A percentile compares a stretch with the other conserved stretches of the same genome.
Conservation (phyloP, 345 rosid species). For the Isatis tinctoria region DNA sequence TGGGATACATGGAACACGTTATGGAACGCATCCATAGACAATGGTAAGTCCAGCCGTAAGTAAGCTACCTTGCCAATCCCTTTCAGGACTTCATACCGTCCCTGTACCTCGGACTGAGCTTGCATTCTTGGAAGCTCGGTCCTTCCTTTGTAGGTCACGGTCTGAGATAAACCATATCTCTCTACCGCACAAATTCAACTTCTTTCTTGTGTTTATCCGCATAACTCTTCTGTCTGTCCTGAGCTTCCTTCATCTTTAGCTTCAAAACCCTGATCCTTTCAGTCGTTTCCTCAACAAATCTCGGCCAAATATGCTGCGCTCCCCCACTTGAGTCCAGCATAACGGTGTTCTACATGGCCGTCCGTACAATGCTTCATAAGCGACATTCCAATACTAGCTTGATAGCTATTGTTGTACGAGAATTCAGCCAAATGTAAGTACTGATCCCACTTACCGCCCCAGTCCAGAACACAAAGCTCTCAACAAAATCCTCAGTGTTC, state of each 20-base stretch:
- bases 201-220: background rate
- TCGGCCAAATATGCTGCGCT: background rate
- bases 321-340: no score
- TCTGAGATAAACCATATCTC: background rate
- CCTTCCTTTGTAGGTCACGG: background rate
- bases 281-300: background rate
- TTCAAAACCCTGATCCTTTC: background rate
- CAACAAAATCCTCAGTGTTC: no score
- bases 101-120: background rate
- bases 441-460: no score
- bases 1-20: no score
- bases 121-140: background rate
- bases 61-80: background rate
- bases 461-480: no score
- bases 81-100: background rate
- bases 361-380: no score
- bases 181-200: background rate
- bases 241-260: background rate
- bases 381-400: no score
- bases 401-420: no score
- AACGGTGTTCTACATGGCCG: no score
- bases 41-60: no score
- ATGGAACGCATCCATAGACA: no score
- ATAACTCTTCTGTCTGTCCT: background rate
- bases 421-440: no score